These are phyloP conservation scores for Exserohilum rostratum DNA, from an alignment of 2,329 filamentous ascomycete species.

Conservation along the genomic window DNA sequence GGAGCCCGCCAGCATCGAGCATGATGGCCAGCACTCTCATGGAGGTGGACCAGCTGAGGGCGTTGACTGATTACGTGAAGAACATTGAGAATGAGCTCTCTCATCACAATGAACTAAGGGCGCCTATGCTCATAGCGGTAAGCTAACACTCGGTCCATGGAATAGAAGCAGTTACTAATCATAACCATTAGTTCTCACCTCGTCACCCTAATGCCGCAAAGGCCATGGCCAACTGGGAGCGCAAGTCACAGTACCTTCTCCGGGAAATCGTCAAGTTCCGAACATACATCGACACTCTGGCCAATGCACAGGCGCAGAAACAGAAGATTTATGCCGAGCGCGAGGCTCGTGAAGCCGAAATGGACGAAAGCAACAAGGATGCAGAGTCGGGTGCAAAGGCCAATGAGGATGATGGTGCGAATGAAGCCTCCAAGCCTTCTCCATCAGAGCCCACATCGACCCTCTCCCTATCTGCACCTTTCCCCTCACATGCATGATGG, in stretches of 20 bases:
- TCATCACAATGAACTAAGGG: conserved; percentile 84
- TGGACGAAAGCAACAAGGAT: conserved; percentile 17
- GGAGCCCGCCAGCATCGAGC: conserved; percentile 86
- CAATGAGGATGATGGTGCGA: conserved; percentile 44
- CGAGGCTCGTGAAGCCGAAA: conserved; percentile 33
- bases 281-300: conserved; percentile 88
- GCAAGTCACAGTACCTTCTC: conserved; percentile 88
- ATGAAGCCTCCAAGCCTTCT: conserved; percentile 35
- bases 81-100: conserved; percentile 85
- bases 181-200: conserved; percentile 70
- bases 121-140: conserved; percentile 82
- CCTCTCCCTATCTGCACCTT: conserved; percentile 6
- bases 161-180: conserved; percentile 17
- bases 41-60: conserved; percentile 80
- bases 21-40: conserved; percentile 81
- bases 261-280: conserved; percentile 95
- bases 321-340: conserved; percentile 68
- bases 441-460: conserved; percentile 5
- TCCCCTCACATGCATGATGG: conserved; percentile 14
- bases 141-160: conserved; percentile 35
- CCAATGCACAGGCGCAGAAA: conserved; percentile 71
- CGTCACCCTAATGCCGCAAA: conserved; percentile 79
- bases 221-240: conserved; percentile 96
- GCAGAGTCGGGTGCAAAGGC: conserved; percentile 11
- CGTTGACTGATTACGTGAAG: conserved; percentile 78